A percentile compares a stretch with the other conserved stretches of the same genome.
These are phyloP conservation scores for Linnemannia schmuckeri DNA, from an alignment of 192 early-diverging fungal genomes.

Conservation along the genomic window DNA sequence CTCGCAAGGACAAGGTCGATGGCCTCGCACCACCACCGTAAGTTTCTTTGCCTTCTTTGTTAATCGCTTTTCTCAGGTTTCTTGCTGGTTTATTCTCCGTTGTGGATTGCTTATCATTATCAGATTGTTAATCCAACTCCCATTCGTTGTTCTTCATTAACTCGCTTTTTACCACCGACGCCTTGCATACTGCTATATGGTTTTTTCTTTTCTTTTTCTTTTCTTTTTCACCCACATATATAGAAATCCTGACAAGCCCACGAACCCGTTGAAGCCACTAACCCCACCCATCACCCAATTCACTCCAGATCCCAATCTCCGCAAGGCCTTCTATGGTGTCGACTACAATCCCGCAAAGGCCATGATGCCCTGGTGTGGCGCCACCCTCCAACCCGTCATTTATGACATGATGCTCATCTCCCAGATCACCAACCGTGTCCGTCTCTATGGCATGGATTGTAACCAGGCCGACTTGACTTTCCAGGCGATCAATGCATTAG, in stretches of 20 bases:
- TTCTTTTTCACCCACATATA: background rate
- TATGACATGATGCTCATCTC: conserved; percentile 53
- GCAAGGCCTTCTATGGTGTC: conserved; percentile 55
- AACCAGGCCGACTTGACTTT: conserved; percentile 46
- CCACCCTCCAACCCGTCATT: conserved; percentile 35
- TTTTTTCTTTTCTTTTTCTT: background rate
- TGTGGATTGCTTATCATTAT: background rate
- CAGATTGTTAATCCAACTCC: background rate
- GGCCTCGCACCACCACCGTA: conserved; percentile 24
- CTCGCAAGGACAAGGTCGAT: conserved; percentile 21
- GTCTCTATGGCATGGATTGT: conserved; percentile 59
- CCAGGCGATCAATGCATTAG: conserved; percentile 29
- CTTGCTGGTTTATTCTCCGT: background rate
- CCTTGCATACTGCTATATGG: background rate
- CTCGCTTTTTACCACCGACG: background rate
- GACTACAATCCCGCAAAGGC: conserved; percentile 48
- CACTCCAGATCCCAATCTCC: conserved; percentile 30
- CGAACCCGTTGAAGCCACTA: background rate
- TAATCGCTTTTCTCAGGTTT: background rate
- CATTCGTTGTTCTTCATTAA: background rate
- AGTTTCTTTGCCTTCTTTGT: background rate
- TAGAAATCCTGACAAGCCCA: background rate
- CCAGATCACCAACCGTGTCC: conserved; percentile 55
- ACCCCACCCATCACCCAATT: conserved; percentile 20
- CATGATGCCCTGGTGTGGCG: conserved; percentile 49